Base-by-base conservation (phyloP, 2,329 filamentous ascomycete species). In the Aspergillus quadrilineatus region DNA sequence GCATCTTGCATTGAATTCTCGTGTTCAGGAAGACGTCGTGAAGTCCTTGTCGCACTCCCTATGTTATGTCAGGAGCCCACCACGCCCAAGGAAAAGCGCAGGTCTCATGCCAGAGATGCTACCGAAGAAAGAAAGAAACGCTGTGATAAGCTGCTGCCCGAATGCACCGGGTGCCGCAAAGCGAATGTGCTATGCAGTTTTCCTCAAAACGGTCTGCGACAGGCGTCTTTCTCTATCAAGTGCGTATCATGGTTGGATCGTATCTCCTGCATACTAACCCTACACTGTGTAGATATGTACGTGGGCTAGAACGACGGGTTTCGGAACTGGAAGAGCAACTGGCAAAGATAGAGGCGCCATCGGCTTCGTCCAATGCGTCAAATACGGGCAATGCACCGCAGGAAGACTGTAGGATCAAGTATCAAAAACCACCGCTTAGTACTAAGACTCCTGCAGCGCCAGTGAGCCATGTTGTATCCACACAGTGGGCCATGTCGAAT, bases 91-190 rank as follows among this genome's bases (percentile, higher is more conserved):
- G 30, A 12, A 55, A 63, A 26, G 64, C 65, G 10, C 56, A 63
- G 36, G 65, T 53, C 41, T 76, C 73, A 6, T 77, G 75, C 71
- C 44, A 75, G 65, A 28, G 76, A 10, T 78, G 76, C 53, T 73
- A 78, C 59, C 70, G 69, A 44, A 63, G 76, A 17, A 79, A 78
- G 62, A 79, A 79, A 67, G n/a, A n/a, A n/a, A n/a, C 69, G 71
- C 46, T 79, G 76, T 56, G 76, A 78, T 61, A 67, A 73, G 9
- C 57, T 53, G 1, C 57, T 79, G 17, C 76, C 76, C 1, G 62
- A 68, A 32, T 79, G 76, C 56, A 65, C 69, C 6, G 76, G 75
- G 42, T 79, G 76, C 59, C 62, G 62, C 14, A 60, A 63, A 26
- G 75, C 75, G 4, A 65, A 67, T 15, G 67, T 77, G 2, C 53